Evolutionary conservation across 1,139 yeast genomes (phyloP).

Genomic region (Lizanozyma gosingica): DNA sequence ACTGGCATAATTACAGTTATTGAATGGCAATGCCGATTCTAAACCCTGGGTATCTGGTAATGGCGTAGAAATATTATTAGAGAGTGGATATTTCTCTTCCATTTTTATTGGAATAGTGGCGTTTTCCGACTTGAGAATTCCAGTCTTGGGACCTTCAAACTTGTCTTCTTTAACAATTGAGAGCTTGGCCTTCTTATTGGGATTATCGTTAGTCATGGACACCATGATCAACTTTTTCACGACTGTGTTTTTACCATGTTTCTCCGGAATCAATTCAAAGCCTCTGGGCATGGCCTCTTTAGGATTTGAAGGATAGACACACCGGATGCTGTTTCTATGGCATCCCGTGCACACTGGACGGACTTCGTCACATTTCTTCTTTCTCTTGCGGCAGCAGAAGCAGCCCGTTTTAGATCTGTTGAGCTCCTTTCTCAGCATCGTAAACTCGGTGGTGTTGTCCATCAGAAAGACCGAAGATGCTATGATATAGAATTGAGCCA

Average conservation of each 20-base stretch:
- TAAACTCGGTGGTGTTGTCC: too few relatives aligned
- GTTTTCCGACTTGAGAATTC: not conserved
- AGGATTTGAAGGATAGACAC: conserved; percentile 28
- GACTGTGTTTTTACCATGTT: conserved; percentile 5
- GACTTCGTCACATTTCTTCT: conserved; percentile 42
- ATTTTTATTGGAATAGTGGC: not conserved
- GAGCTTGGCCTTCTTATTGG: conserved; percentile 4
- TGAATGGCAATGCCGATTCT: not conserved
- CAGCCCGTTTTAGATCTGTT: conserved; percentile 33
- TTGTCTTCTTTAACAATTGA: conserved; percentile 9
- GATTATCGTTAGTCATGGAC: conserved; percentile 2
- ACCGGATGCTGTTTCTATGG: conserved; percentile 24
- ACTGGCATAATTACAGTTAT: not conserved
- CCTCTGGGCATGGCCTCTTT: conserved; percentile 22
- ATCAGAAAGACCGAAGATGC: too few relatives aligned
- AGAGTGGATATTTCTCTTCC: not conserved
- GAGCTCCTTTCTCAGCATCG: not conserved
- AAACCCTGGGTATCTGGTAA: not conserved
- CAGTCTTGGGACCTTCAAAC: conserved; percentile 1
- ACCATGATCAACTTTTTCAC: conserved; percentile 1
- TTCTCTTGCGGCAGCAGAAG: conserved; percentile 37
- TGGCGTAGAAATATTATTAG: not conserved
- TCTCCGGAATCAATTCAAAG: conserved; percentile 14
- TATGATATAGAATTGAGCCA: too few relatives aligned
- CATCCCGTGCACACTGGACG: conserved; percentile 32